These are phyloP conservation scores for Pythium chondricola DNA, from an alignment of 352 stramenopile genomes.

Conservation along the genomic window DNA sequence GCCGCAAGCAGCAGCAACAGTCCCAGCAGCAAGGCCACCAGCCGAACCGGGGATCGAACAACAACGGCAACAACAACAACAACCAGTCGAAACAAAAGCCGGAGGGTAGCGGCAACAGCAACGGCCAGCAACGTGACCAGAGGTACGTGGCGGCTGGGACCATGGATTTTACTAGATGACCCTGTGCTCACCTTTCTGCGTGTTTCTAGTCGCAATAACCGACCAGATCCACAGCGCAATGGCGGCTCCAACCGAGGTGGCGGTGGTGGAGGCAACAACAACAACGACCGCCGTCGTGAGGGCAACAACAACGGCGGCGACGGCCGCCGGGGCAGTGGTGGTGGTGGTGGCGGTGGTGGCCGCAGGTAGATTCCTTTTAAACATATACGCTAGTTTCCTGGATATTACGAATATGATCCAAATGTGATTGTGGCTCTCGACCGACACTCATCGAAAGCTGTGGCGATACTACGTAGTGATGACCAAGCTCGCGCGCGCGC, in stretches of 20 bases:
- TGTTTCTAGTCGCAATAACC: conserved; percentile 28
- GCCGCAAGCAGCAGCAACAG: conserved; percentile 14
- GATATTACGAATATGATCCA: no score
- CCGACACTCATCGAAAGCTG: no score
- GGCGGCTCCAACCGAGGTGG: conserved; percentile 6
- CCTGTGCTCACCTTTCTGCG: background rate
- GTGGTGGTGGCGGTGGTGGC: background rate
- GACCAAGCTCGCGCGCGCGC: conserved; percentile 14
- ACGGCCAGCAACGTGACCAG: conserved; percentile 39
- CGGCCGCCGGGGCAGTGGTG: background rate
- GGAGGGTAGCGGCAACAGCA: conserved; percentile 5
- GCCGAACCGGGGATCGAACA: conserved; percentile 10
- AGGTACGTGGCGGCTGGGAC: conserved; percentile 23
- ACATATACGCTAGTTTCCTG: no score
- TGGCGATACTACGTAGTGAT: background rate
- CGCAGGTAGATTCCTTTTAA: conserved; percentile 28
- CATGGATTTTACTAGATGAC: background rate
- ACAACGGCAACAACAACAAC: conserved; percentile 1
- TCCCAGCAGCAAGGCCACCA: conserved; percentile 25
- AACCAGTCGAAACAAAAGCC: conserved; percentile 28
- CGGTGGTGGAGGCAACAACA: conserved; percentile 3
- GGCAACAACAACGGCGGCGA: conserved; percentile 24
- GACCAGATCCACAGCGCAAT: conserved; percentile 18
- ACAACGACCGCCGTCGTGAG: conserved; percentile 24
- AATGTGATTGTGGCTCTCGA: no score